Percentiles rank a stretch among this genome's conserved stretches.
Evolutionary conservation across 164 flowering plant genomes (phyloP).

Genomic region (Litsea cubeba): DNA sequence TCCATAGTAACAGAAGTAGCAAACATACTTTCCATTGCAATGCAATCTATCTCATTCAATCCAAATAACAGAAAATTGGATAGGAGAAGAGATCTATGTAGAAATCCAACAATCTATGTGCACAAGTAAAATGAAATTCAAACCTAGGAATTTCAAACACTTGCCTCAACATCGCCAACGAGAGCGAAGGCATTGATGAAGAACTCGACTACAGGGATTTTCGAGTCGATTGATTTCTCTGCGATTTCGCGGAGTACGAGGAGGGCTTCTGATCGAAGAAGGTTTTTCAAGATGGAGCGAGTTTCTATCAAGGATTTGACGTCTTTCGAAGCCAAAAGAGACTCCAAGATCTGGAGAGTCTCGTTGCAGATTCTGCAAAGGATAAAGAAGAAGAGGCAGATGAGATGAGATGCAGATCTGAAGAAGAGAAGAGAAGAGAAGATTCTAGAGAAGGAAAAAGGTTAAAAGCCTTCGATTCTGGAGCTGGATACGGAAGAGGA

Average conservation of each 20-base stretch:
- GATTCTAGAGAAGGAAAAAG: background rate
- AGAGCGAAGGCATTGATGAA: constrained; percentile 74
- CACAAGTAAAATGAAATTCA: background rate
- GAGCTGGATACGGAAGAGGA: constrained; percentile 42
- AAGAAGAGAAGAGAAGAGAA: background rate
- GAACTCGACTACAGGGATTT: constrained; percentile 64
- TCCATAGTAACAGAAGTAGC: too few species aligned
- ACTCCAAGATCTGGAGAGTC: constrained; percentile 54
- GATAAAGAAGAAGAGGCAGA: background rate
- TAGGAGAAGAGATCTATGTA: too few species aligned
- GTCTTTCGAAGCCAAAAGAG: constrained; percentile 46
- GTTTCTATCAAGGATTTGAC: constrained; percentile 37
- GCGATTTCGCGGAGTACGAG: constrained; percentile 37
- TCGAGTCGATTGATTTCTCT: constrained; percentile 37
- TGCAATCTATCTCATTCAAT: too few species aligned
- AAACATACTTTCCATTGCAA: too few species aligned
- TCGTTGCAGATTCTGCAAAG: constrained; percentile 53
- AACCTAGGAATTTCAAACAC: background rate
- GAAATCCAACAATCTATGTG: too few species aligned
- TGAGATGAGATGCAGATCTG: background rate
- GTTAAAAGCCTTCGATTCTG: constrained; percentile 36
- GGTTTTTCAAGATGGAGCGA: constrained; percentile 33
- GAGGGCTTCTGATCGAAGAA: constrained; percentile 46
- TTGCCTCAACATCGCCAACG: constrained; percentile 63
- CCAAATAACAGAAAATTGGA: too few species aligned